Base-by-base conservation (phyloP, 306 rosid species). In the Crataegus laevigata region DNA sequence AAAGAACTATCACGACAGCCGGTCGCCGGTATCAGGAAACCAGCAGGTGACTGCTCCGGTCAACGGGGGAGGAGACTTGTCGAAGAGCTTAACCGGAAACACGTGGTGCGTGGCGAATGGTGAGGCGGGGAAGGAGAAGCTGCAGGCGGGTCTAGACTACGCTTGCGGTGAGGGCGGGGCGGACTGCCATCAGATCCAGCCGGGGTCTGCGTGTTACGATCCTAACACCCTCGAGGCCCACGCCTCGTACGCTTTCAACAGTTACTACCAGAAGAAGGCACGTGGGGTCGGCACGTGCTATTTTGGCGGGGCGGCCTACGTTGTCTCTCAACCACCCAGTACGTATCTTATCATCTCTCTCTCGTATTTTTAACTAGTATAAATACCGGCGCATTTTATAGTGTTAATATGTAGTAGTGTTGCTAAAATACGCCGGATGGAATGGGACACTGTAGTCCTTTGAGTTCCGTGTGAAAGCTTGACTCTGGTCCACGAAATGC, bases 91-190 rank as follows among this genome's bases (percentile, higher is more conserved):
- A 0, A 74, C 90, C 0, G 98, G 87, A 24, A 87, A 69, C 79
- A 89, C 94, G 54, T 96, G 99, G 99, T 96, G 99, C 63, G 98
- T 96, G 19, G 99, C 99, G n/a, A 96, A 84, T 54, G 90, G 85
- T 2, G 78, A 85, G 17, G 85, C 78, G 1, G 93, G 88, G 4
- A 91, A 89, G 32, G 85, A 75, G 42, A 96, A 71, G 71, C 86
- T 96, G 51, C 99, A 96, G 77, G 76, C 61, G 22, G 93, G 92
- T 66, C 79, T 96, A 51, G 99, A 96, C 59, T 96, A 17, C 28
- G 99, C 99, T 25, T 96, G 99, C n/a, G 99, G 99, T 0, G 96
- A 90, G 69, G 99, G 99, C 18, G 99, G 96, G 0, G 97, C 98
- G 2, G 97, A 96, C 15, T 96, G 99, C 91, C 91, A 76, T 84